Evolutionary conservation across 1,139 yeast genomes (phyloP), one percentile per base, ranked within the genome.

Genomic region (Tardiomyces digboiensis): DNA sequence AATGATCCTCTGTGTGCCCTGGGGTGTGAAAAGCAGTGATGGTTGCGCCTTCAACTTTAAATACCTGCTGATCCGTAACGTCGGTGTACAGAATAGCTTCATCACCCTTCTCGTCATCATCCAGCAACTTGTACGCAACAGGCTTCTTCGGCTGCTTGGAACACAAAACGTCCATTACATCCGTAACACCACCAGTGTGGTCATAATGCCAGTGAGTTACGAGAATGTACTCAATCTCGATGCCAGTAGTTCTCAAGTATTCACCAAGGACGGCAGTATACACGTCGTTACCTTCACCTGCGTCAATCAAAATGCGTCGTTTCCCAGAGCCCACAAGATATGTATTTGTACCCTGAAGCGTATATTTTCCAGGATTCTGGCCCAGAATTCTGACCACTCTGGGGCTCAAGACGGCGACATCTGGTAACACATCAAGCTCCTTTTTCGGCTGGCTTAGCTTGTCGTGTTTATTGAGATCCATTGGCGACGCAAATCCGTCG

Each of bases 261-360:
- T 50, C 41, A 13, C 44, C 21, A 20, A 66, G 52, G 38, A 56
- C 45, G 14, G 49, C 45, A 1, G 55, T 46, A 47, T 65, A 66
- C 42, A 55, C 65, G 1, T 50, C 50, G 16, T 42, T 43, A 10
- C 68, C 69, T 20, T 63, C 66, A n/a, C 70, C 70, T 3, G 70
- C 59, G 48, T 66, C 71, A 18, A 66, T 50, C 39, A 66, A 56
- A 19, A 66, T 51, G 37, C 69, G 54, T 26, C 52, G 48, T 12
- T 42, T 40, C 18, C 70, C 70, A 7, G 52, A 42, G 21, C 71
- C 71, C 5, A 66, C 54, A 21, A 66, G 52, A 48, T 66, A 66
- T 2, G 71, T 66, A 50, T 66, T 66, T n/a, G 70, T 66, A 20
- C 71, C 71, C 44, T 66, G 70, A 3, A 66, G 56, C 2, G 68